Conservation (phyloP, 164 flowering plant species). For the Paratinospora sagittata region DNA sequence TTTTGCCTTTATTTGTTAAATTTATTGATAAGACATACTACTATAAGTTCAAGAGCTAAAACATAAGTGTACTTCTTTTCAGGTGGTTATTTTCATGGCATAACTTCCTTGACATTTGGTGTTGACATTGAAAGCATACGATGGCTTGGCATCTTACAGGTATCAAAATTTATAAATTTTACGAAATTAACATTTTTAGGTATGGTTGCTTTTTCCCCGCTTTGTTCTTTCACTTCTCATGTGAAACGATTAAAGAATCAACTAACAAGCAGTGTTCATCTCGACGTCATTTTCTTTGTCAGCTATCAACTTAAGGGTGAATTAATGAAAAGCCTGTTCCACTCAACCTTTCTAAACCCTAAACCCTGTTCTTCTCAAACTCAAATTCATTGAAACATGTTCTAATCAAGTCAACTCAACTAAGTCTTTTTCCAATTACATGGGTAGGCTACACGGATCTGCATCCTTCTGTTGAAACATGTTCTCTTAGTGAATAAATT, state of each 20-base stretch:
- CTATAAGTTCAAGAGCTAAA: neutral
- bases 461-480: no score
- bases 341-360: no score
- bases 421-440: no score
- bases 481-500: neutral
- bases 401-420: no score
- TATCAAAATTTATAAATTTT: conserved; percentile 11
- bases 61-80: no score
- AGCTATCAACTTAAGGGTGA: neutral
- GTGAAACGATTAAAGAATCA: neutral
- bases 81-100: conserved; percentile 79
- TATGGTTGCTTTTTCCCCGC: no score
- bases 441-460: no score
- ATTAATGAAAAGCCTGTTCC: neutral
- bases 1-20: neutral
- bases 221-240: neutral
- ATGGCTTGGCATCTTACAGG: conserved; percentile 73
- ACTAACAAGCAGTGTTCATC: neutral
- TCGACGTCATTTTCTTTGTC: neutral
- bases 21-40: neutral
- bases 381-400: neutral
- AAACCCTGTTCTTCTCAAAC: no score
- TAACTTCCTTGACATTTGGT: conserved; percentile 58
- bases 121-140: conserved; percentile 56
- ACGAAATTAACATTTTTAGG: neutral